A percentile compares a stretch with the other conserved stretches of the same genome.
Conservation (phyloP, 768 basidiomycete genomes). For the Cystofilobasidium macerans region DNA sequence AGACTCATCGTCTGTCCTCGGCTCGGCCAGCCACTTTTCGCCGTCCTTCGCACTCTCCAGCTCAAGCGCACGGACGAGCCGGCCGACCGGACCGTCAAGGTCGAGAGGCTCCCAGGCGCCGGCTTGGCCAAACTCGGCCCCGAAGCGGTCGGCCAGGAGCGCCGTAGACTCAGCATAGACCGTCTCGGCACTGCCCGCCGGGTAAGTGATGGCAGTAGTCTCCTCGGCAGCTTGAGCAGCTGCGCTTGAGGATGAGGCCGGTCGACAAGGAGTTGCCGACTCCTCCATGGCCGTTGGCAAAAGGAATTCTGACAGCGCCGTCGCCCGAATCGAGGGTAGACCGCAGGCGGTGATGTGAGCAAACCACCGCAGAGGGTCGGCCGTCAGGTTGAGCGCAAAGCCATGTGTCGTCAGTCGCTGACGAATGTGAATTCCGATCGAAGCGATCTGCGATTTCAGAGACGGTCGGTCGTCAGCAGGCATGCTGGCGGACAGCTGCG, state of each 20-base stretch:
- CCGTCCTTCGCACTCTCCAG: not conserved
- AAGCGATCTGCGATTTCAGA: constrained; percentile 48
- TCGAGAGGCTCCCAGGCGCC: not conserved
- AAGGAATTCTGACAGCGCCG: constrained; percentile 36
- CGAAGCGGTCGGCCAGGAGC: not conserved
- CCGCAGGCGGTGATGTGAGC: constrained; percentile 82
- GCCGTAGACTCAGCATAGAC: not conserved
- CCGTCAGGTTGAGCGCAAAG: constrained; percentile 80
- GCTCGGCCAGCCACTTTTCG: not conserved
- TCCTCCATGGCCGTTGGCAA: not conserved
- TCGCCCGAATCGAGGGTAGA: constrained; percentile 66
- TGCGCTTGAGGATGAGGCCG: too few species aligned
- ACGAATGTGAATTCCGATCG: constrained; percentile 91
- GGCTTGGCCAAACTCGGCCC: not conserved
- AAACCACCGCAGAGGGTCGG: constrained; percentile 75
- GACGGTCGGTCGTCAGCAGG: not conserved
- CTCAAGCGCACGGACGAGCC: constrained; percentile 15
- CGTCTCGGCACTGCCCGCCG: not conserved
- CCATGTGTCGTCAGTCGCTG: constrained; percentile 92
- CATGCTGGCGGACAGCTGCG: too few species aligned
- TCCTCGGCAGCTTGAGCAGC: not conserved
- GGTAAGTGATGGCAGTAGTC: not conserved
- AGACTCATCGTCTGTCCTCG: not conserved
- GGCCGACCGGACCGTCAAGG: not conserved
- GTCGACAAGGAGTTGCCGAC: too few species aligned